A percentile compares a stretch with the other conserved stretches of the same genome.
These are phyloP conservation scores for Calocera viscosa DNA, from an alignment of 768 basidiomycete species.

Conservation along the genomic window DNA sequence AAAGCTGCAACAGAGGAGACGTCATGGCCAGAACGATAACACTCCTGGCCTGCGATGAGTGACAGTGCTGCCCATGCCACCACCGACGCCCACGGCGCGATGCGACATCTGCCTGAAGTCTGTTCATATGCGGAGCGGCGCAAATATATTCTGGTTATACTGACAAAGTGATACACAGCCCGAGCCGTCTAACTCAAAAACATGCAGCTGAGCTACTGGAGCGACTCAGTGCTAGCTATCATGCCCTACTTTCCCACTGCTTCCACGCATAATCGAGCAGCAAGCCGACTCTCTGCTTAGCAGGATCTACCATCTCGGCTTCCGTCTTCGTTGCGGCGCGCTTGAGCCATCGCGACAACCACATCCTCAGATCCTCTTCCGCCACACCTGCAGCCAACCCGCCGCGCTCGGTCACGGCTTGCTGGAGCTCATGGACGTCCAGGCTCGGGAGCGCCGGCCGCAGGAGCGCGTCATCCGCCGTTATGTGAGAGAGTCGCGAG, in stretches of 20 bases:
- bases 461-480: not conserved
- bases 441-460: not conserved
- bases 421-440: not conserved
- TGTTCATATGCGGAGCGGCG: not conserved
- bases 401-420: constrained; percentile 3
- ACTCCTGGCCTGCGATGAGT: too few species aligned
- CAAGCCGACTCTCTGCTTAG: not conserved
- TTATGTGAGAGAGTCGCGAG: not conserved
- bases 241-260: not conserved
- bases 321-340: not conserved
- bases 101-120: too few species aligned
- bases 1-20: too few species aligned
- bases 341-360: not conserved
- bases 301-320: not conserved
- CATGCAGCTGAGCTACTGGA: not conserved
- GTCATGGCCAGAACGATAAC: too few species aligned
- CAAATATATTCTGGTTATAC: not conserved
- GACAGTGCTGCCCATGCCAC: too few species aligned
- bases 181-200: not conserved
- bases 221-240: not conserved
- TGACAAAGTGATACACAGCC: not conserved
- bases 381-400: not conserved
- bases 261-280: not conserved
- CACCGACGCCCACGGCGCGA: too few species aligned
- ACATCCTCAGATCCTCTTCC: not conserved